phyloP scores from a whole-genome alignment of 108 stramenopile genomes.

The Chaetoceros tenuissimus region DNA sequence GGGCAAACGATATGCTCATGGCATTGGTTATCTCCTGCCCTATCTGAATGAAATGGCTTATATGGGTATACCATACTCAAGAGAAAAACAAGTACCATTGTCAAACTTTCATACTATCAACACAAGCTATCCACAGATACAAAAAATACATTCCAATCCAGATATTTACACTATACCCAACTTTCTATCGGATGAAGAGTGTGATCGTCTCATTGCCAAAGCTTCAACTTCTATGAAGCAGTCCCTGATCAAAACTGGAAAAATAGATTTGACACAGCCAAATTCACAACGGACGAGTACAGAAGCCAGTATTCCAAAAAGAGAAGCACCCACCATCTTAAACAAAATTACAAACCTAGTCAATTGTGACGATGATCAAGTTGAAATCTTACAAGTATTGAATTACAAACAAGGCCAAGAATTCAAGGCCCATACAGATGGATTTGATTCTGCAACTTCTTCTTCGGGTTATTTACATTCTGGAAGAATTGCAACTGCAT shows the following conservation, averaged over 20 bases:
- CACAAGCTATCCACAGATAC: conserved; percentile 23
- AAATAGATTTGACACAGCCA: conserved; percentile 21
- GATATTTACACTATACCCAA: conserved; percentile 29
- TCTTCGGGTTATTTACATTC: conserved; percentile 40
- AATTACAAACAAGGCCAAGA: conserved; percentile 31
- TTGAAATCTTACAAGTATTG: conserved; percentile 49
- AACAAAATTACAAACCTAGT: conserved; percentile 18
- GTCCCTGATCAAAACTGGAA: conserved; percentile 23
- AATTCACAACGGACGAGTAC: conserved; percentile 34
- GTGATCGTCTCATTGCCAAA: conserved; percentile 36
- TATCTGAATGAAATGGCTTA: conserved; percentile 20
- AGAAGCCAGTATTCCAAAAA: conserved; percentile 29
- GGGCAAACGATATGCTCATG: no score
- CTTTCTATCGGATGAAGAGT: conserved; percentile 33
- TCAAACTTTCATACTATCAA: conserved; percentile 12
- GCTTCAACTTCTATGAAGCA: conserved; percentile 17
- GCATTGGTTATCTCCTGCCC: conserved; percentile 16
- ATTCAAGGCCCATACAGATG: conserved; percentile 45
- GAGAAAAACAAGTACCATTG: conserved; percentile 12
- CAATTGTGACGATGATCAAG: conserved; percentile 17
- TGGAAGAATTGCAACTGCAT: conserved; percentile 33
- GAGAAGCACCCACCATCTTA: conserved; percentile 33
- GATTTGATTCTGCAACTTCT: conserved; percentile 29
- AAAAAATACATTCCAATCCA: conserved; percentile 21
- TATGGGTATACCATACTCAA: conserved; percentile 19